Evolutionary conservation across 345 rosid genomes (phyloP).

Genomic region (Eucalyptus pauciflora): DNA sequence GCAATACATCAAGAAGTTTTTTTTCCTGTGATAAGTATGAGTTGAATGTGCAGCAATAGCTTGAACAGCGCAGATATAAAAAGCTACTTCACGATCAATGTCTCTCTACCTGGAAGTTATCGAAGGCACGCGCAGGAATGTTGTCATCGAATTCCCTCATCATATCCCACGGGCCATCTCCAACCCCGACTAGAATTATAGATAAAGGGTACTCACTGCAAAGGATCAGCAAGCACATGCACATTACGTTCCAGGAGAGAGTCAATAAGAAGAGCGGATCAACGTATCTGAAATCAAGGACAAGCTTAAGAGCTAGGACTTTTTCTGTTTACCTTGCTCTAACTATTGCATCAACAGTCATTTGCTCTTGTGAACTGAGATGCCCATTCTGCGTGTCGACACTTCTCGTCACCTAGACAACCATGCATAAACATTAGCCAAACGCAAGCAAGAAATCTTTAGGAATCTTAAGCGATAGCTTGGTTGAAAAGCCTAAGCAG

Average conservation of each 20-base stretch:
- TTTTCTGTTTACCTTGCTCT: constrained; percentile 17
- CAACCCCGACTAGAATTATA: constrained; percentile 36
- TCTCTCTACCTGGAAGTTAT: constrained; percentile 32
- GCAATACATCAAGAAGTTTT: not conserved
- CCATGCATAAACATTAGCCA: not conserved
- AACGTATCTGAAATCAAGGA: not conserved
- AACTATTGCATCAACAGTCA: constrained; percentile 35
- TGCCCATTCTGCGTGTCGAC: constrained; percentile 20
- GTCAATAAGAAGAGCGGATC: not conserved
- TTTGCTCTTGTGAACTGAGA: constrained; percentile 33
- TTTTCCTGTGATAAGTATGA: not conserved
- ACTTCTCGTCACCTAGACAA: constrained; percentile 30
- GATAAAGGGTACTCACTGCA: constrained; percentile 33
- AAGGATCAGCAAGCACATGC: not conserved
- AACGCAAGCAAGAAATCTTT: not conserved
- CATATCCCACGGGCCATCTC: constrained; percentile 49
- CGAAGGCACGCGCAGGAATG: constrained; percentile 36
- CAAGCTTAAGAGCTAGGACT: not conserved
- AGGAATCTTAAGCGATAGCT: not conserved
- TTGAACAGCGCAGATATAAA: not conserved
- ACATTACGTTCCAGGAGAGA: not conserved
- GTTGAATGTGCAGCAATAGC: not conserved
- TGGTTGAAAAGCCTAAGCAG: not conserved
- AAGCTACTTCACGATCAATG: not conserved
- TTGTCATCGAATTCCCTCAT: constrained; percentile 49